phyloP scores from a whole-genome alignment of 441 rosid species.

The Pelargonium citronellum region DNA sequence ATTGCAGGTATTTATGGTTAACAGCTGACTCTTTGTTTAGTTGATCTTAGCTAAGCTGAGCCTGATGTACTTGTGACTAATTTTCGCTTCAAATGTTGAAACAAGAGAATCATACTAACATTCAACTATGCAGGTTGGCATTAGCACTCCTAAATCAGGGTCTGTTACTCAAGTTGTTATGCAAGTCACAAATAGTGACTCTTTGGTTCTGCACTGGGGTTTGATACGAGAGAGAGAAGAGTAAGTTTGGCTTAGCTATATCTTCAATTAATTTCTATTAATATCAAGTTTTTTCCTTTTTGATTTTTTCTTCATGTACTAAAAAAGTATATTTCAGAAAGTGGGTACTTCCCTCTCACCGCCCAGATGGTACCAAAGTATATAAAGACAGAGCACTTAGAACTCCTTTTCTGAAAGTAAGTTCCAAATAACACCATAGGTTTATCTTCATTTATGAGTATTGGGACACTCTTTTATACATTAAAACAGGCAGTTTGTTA shows the following conservation, averaged over 20 bases:
- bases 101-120: slow-evolving; percentile 18
- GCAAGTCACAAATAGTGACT: slow-evolving; percentile 48
- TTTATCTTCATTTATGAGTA: slow-evolving; percentile 15
- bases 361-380: slow-evolving; percentile 71
- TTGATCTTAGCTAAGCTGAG: slow-evolving; percentile 11
- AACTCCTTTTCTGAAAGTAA: slow-evolving; percentile 76
- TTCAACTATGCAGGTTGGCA: slow-evolving; percentile 55
- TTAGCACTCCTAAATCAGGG: slow-evolving; percentile 38
- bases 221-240: slow-evolving; percentile 55
- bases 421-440: slow-evolving; percentile 22
- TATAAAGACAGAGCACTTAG: slow-evolving; percentile 90
- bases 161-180: slow-evolving; percentile 44
- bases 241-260: slow-evolving; percentile 41
- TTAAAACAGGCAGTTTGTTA: slow-evolving; percentile 15
- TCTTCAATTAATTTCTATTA: slow-evolving; percentile 15
- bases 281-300: slow-evolving; percentile 6
- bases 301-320: slow-evolving; percentile 7
- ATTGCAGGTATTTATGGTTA: slow-evolving; percentile 53
- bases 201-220: slow-evolving; percentile 92
- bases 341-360: slow-evolving; percentile 78
- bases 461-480: slow-evolving; percentile 12
- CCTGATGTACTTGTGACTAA: slow-evolving; percentile 9
- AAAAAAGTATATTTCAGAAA: slow-evolving; percentile 38
- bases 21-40: slow-evolving; percentile 6
- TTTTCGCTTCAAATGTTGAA: slow-evolving; percentile 5